Evolutionary conservation across 2,329 filamentous ascomycete genomes (phyloP), one percentile per base, ranked within the genome.

Genomic region (Apiospora aurea): DNA sequence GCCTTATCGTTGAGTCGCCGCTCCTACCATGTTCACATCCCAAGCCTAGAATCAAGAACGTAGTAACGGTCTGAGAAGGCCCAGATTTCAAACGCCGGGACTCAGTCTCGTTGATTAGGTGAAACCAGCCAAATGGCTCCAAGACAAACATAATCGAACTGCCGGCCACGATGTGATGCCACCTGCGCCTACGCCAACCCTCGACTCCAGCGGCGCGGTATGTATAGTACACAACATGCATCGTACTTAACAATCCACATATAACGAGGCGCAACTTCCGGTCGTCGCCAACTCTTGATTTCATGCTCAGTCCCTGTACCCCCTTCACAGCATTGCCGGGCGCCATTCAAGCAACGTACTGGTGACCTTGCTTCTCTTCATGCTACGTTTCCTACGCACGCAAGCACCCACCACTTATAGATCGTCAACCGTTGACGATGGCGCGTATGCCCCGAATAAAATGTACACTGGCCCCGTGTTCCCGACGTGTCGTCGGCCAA

Each of bases 401-500:
- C n/a, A 18, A 29, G 3, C 34, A 24, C 57, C 34, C 34, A 24
- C 57, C 34, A 41, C 34, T 13, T 26, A 64, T 41, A 41, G 21
- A 64, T 41, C 57, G 34, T 64, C 57, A 64, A 41, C 34, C 57
- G 18, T 64, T 14, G 57, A n/a, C 57, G 57, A 41, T 41, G n/a
- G 41, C 4, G 34, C 41, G 57, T 21, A 61, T 64, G 34, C 18
- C 34, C 57, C 11, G 21, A 41, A 64, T 64, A 38, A 51, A n/a
- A 34, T 64, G 57, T 64, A 64, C 57, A 64, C 14, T n/a, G 34
- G 57, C 34, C 21, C 21, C 57, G 57, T 64, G 41, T 64, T n/a
- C 57, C 29, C 57, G 21, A 64, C 34, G 29, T 64, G 21, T 64
- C 34, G 21, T 64, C 34, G 34, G 34, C 34, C 57, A 34, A 41